These are phyloP conservation scores for Exophiala viscosa DNA, from an alignment of 2,329 filamentous ascomycete species.

Conservation along the genomic window DNA sequence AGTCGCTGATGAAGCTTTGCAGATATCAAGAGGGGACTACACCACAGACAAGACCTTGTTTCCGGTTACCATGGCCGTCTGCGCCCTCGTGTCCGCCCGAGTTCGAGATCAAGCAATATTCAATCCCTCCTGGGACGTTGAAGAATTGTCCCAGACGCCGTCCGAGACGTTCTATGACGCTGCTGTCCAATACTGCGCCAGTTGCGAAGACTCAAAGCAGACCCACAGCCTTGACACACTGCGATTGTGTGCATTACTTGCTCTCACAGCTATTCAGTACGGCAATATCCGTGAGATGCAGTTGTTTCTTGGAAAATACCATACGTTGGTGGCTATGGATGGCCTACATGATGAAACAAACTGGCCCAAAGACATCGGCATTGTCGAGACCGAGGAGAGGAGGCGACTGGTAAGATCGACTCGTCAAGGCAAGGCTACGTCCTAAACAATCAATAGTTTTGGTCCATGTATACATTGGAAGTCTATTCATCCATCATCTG, in stretches of 20 bases:
- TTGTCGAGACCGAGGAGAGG: conserved; percentile 49
- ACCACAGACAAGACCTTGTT: conserved; percentile 44
- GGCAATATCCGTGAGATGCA: conserved; percentile 50
- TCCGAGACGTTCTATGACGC: conserved; percentile 46
- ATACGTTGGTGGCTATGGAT: conserved; percentile 48
- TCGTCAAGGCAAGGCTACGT: not conserved
- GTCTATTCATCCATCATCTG: conserved; percentile 54
- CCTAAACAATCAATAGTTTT: conserved; percentile 39
- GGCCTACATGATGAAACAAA: conserved; percentile 52
- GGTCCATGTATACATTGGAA: conserved; percentile 58
- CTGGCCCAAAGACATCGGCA: conserved; percentile 47
- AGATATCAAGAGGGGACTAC: conserved; percentile 44
- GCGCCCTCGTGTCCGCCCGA: conserved; percentile 48
- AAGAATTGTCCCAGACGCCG: conserved; percentile 33
- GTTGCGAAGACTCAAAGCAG: conserved; percentile 18
- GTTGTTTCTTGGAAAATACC: conserved; percentile 50
- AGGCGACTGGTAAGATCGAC: conserved; percentile 42
- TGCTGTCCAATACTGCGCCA: conserved; percentile 39
- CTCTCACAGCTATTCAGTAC: conserved; percentile 51
- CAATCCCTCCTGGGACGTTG: conserved; percentile 34
- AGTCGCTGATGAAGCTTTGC: conserved; percentile 1
- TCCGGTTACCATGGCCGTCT: conserved; percentile 51
- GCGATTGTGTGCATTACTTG: conserved; percentile 47
- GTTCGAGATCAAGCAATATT: conserved; percentile 50
- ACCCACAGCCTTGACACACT: conserved; percentile 40